Evolutionary conservation across 805 yeast genomes (phyloP).

Genomic region (Lachancea thermotolerans): DNA sequence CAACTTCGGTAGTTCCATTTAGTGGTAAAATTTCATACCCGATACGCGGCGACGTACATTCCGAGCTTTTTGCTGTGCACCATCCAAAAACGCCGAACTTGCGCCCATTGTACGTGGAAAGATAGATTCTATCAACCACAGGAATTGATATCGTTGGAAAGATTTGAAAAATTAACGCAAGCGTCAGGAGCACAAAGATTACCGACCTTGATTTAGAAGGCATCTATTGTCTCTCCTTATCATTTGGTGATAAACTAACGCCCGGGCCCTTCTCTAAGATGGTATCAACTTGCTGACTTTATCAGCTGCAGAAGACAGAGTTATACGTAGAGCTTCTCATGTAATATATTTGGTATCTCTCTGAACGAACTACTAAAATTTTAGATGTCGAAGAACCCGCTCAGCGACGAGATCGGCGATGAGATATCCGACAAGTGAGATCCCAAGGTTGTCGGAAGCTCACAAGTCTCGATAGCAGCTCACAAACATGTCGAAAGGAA

Average conservation of each 20-base stretch:
- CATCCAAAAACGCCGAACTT: constrained; percentile 68
- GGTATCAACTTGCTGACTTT: too few species aligned
- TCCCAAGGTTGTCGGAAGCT: too few species aligned
- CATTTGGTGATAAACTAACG: neutral
- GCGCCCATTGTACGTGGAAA: constrained; percentile 44
- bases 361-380: neutral
- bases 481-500: constrained; percentile 1
- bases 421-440: neutral
- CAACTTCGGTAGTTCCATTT: neutral
- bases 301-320: too few species aligned
- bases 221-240: neutral
- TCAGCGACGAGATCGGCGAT: constrained; percentile 3
- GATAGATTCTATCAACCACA: constrained; percentile 39
- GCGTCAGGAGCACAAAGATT: constrained; percentile 32
- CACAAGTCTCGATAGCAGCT: too few species aligned
- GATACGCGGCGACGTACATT: constrained; percentile 16
- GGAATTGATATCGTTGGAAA: constrained; percentile 59
- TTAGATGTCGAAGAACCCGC: neutral
- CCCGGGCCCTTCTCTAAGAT: too few species aligned
- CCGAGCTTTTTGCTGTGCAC: constrained; percentile 33
- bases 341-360: neutral
- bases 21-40: constrained; percentile 13
- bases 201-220: constrained; percentile 1
- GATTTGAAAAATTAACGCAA: constrained; percentile 52
- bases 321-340: too few species aligned